Base-by-base conservation (phyloP, 2,329 filamentous ascomycete genomes). In the Calycina marina region DNA sequence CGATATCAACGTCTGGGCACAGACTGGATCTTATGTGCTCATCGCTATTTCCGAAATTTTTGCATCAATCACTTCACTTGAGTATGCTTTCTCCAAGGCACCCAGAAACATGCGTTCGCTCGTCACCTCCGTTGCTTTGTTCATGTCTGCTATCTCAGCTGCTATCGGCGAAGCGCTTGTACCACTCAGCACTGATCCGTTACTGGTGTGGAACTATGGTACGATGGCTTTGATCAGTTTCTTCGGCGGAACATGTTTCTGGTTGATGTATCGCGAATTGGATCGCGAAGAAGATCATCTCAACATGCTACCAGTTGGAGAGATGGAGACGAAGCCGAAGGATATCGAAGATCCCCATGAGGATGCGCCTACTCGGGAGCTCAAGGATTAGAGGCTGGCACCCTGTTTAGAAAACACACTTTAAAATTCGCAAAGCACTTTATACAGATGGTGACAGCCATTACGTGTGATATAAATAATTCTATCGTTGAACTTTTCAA, bases 71-170 rank as follows among this genome's bases (percentile, higher is more conserved):
- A 72, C 69, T 3, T 73, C 72, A 1, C 70, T 79, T 41, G 79
- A 84, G 51, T 83, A 82, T 41, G 80, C 80, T 18, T 85, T 74
- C 59, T 76, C 74, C 52, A 82, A 83, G 56, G 77, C 78, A 0
- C 80, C 80, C 15, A 71, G 68, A 48, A 84, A 83, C 60, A 86
- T 86, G 80, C 75, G 77, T 42, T 79, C 74, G 1, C 63, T 85
- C n/a, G 77, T 86, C 45, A 65, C 69, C 54, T 69, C 70, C 13
- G 61, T 84, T 46, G 74, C 74, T 49, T 63, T 83, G 24, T 75
- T 79, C 59, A 82, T 72, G 65, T 74, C 63, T 17, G 78, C 77
- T 36, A 63, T 85, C 43, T 72, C 73, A 1, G 63, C 73, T 17
- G 77, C 78, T 20, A 57, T 85, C 30, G 76, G 74, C n/a, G 72